Evolutionary conservation across 2,329 filamentous ascomycete species (phyloP), one percentile per base, ranked within the genome.

Genomic region (Sporothrix inflata): DNA sequence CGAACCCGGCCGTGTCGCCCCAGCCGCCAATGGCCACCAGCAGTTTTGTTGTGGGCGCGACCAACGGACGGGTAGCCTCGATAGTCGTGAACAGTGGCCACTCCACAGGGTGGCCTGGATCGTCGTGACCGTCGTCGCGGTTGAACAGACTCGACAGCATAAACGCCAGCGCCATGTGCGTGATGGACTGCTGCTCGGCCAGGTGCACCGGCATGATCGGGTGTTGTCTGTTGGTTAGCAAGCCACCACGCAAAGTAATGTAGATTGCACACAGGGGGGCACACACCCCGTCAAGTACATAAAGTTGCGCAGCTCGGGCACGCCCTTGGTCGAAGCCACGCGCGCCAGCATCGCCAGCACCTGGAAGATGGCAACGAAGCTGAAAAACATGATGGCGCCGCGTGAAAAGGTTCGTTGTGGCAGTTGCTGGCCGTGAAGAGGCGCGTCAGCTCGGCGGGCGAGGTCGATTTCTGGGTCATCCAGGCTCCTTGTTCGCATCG

Each of bases 1-100:
- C 85, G 77, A 92, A 94, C 0, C 90, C 91, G 7, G 80, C 78
- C 0, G 86, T 89, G 73, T 93, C 90, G 0, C 91, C 91, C 91
- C 92, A 94, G 69, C 91, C 92, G 12, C 92, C 92, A 74, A 94
- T 88, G 24, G 92, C 91, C 49, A 94, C 85, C 82, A 91, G 86
- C 27, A 94, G 80, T 75, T 91, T 90, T 24, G 90, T 89, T 34
- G 83, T 83, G 0, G 80, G 73, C 7, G 80, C 80, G 73, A 90
- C 89, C 70, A 83, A 81, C 21, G 77, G 72, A 4, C 88, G 86
- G 16, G 85, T 82, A 14, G 83, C 78, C 3, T 79, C 78, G 1
- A 90, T 82, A 1, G 83, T 83, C 3, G 84, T 86, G 75, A 89
- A 90, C 6, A 90, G 79, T 0, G 86, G 84, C 81, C 85, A 89